A percentile compares a stretch with the other conserved stretches of the same genome.
Evolutionary conservation across 495 filamentous ascomycete genomes (phyloP).

Genomic region (Clohesyomyces aquaticus): DNA sequence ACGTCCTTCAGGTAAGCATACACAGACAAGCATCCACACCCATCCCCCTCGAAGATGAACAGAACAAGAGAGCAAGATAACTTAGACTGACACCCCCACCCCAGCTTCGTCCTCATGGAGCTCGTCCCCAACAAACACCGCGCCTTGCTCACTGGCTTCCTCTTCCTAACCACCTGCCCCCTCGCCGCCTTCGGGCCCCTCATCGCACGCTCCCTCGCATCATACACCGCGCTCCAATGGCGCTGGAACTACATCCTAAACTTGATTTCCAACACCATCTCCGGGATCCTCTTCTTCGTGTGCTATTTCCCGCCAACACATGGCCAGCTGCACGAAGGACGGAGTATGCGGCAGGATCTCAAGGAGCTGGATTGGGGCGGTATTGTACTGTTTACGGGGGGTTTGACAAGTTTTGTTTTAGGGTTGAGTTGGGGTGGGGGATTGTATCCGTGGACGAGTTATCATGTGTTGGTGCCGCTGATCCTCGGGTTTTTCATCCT

Average conservation of each 20-base stretch:
- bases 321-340: constrained; percentile 27
- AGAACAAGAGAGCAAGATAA: no score
- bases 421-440: constrained; percentile 23
- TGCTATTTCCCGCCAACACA: constrained; percentile 40
- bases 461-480: constrained; percentile 20
- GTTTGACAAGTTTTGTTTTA: constrained; percentile 18
- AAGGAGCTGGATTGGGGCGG: constrained; percentile 22
- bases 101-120: constrained; percentile 24
- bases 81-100: background rate
- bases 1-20: constrained; percentile 19
- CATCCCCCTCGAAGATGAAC: no score
- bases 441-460: constrained; percentile 25
- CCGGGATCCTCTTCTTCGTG: constrained; percentile 24
- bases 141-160: constrained; percentile 8
- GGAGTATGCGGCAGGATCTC: constrained; percentile 23
- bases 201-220: constrained; percentile 22
- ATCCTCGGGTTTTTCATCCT: constrained; percentile 23
- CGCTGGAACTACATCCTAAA: constrained; percentile 31
- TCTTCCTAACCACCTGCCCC: constrained; percentile 18
- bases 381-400: constrained; percentile 17
- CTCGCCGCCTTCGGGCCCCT: constrained; percentile 29
- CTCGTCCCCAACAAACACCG: constrained; percentile 30
- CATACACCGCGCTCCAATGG: constrained; percentile 18
- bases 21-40: no score
- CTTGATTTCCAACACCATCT: constrained; percentile 22